Conservation (phyloP, 108 stramenopile species). For the Conticribra weissflogii region DNA sequence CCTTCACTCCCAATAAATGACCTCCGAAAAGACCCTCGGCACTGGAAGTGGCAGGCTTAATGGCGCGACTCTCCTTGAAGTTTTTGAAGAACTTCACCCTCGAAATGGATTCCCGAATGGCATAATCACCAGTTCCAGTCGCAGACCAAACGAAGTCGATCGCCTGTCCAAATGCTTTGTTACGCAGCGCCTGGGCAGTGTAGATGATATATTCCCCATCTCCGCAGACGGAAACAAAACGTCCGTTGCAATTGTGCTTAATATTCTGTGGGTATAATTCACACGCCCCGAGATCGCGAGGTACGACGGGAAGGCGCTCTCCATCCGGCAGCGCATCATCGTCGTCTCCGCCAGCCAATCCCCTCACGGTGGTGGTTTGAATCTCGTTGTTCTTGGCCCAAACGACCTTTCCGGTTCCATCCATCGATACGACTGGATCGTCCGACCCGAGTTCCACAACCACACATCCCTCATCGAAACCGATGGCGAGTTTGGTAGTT, state of each 20-base stretch:
- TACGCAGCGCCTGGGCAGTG: conserved; percentile 95
- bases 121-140: conserved; percentile 96
- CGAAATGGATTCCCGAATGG: conserved; percentile 93
- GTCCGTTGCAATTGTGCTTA: conserved; percentile 98
- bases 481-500: conserved; percentile 97
- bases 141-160: conserved; percentile 98
- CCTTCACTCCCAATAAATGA: conserved; percentile 91
- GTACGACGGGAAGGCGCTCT: conserved; percentile 78
- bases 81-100: conserved; percentile 96
- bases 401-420: conserved; percentile 95
- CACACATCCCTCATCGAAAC: conserved; percentile 99
- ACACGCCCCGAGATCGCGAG: conserved; percentile 93
- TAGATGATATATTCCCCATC: conserved; percentile 99
- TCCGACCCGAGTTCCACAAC: conserved; percentile 98
- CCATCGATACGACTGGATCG: conserved; percentile 98
- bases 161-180: conserved; percentile 98
- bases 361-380: conserved; percentile 90
- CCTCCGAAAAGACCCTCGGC: conserved; percentile 97
- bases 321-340: conserved; percentile 88
- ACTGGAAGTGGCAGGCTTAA: conserved; percentile 89
- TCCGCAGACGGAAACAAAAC: conserved; percentile 96
- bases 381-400: conserved; percentile 98
- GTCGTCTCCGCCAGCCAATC: conserved; percentile 70
- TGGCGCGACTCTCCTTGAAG: conserved; percentile 85
- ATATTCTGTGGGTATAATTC: conserved; percentile 96